Percentiles rank a stretch among this genome's conserved stretches.
These are phyloP conservation scores for Hymenoscyphus albidus DNA, from an alignment of 2,329 filamentous ascomycete genomes.

Conservation along the genomic window DNA sequence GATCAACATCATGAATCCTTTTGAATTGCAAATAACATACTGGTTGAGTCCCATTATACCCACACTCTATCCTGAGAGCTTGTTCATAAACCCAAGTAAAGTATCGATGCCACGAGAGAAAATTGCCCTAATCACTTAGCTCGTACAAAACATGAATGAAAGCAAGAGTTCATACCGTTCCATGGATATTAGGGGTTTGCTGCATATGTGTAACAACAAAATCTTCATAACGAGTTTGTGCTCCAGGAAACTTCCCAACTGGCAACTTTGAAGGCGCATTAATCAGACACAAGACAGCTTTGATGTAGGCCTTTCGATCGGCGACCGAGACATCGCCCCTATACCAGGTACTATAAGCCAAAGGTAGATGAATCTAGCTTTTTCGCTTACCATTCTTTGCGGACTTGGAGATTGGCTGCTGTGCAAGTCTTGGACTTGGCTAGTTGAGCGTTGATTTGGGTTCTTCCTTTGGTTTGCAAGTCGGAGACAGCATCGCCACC, in stretches of 20 bases:
- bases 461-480: conserved; percentile 20
- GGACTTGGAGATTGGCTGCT: conserved; percentile 15
- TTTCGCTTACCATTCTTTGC: conserved; percentile 21
- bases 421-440: conserved; percentile 21
- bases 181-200: conserved; percentile 28
- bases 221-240: conserved; percentile 39
- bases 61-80: conserved; percentile 40
- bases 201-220: conserved; percentile 37
- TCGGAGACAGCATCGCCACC: conserved; percentile 20
- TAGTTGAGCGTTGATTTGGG: conserved; percentile 20
- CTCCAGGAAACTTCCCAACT: conserved; percentile 32
- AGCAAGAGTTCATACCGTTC: conserved; percentile 27
- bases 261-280: conserved; percentile 33
- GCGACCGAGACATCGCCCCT: conserved; percentile 18
- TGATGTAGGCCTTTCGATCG: conserved; percentile 32
- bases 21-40: conserved; percentile 37
- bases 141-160: background rate
- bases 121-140: conserved; percentile 25
- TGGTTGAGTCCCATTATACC: conserved; percentile 41
- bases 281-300: conserved; percentile 37
- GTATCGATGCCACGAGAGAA: conserved; percentile 44
- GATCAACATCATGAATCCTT: conserved; percentile 20
- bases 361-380: background rate
- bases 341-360: background rate
- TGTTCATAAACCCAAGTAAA: conserved; percentile 41